Base-by-base conservation (phyloP, 768 basidiomycete genomes). In the Suillus bovinus region DNA sequence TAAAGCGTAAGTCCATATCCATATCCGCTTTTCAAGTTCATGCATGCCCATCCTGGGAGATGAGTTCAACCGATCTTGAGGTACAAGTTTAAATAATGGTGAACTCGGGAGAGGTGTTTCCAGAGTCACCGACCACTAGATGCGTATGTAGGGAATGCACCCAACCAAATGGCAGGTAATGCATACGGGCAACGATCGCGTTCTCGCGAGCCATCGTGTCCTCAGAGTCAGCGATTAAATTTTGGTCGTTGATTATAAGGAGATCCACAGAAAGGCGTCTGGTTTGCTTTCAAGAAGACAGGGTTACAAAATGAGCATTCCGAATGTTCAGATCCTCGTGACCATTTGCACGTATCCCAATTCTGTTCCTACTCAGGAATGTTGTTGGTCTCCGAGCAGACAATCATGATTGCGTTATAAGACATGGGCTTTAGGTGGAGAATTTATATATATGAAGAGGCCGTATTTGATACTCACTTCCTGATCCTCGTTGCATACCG, bases 101-200 rank as follows among this genome's bases (percentile, higher is more conserved):
- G 70, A 91, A 91, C 41, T 74, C 20, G 0, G 82, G 82, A 68
- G 84, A 87, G 9, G 71, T 65, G 63, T 91, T 84, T 10, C 89
- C 90, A n/a, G 86, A 88, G 68, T 88, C 83, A 29, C 89, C 89
- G 65, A 87, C 76, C 42, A 88, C 88, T 89, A 61, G 59, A 16
- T 54, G 44, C 61, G 57, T 11, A 63, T n/a, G 42, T 29, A 27
- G 9, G 38, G 24, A 29, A 53, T n/a, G 9, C 5, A 50, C 13
- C 1, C 27, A 22, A 24, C 14, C 7, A 17, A 5, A 59, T 38
- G 20, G n/a, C 16, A 34, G 22, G 4, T 11, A 41, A 5, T 46
- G 84, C 88, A 79, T 69, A 89, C 89, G 68, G 62, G 82, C 86
- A 68, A 91, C 74, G 60, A 86, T 80, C 65, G 88, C 91, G 72